Percentiles rank a stretch among this genome's conserved stretches.
phyloP scores from a whole-genome alignment of 192 early-diverging fungal species.

The Diversispora epigaea region DNA sequence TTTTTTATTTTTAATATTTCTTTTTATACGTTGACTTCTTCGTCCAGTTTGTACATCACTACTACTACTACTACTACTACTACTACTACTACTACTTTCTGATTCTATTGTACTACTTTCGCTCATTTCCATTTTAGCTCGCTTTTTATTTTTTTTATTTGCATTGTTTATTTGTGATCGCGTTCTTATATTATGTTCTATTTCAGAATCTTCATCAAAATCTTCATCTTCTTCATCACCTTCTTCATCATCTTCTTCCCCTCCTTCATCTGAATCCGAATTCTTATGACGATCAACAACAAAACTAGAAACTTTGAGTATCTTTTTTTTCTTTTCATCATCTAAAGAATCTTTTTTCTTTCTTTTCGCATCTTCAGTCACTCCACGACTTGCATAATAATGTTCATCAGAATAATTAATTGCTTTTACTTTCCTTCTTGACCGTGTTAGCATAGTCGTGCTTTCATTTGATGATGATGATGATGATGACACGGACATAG shows the following conservation, averaged over 20 bases:
- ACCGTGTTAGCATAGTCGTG: not conserved
- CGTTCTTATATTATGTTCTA: not conserved
- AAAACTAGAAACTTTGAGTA: not conserved
- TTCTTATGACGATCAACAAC: not conserved
- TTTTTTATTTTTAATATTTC: too few relatives aligned
- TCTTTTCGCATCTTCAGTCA: not conserved
- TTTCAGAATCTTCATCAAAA: not conserved
- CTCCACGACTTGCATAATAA: slow-evolving; percentile 1
- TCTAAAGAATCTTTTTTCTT: not conserved
- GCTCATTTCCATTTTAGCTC: not conserved
- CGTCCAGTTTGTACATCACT: too few relatives aligned
- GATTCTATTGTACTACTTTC: too few relatives aligned
- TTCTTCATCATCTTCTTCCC: not conserved
- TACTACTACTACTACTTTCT: too few relatives aligned
- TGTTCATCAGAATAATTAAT: slow-evolving; percentile 20
- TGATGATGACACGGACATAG: too few relatives aligned
- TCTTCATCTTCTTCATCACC: not conserved
- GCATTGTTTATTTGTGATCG: not conserved
- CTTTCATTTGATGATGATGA: too few relatives aligned
- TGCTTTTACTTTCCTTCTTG: not conserved
- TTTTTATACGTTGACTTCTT: too few relatives aligned
- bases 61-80: too few relatives aligned
- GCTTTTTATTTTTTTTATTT: not conserved
- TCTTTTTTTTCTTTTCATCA: not conserved
- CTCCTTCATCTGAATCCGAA: not conserved